A percentile compares a stretch with the other conserved stretches of the same genome.
phyloP scores from a whole-genome alignment of 768 basidiomycete species.

The Tulasnella sp. region DNA sequence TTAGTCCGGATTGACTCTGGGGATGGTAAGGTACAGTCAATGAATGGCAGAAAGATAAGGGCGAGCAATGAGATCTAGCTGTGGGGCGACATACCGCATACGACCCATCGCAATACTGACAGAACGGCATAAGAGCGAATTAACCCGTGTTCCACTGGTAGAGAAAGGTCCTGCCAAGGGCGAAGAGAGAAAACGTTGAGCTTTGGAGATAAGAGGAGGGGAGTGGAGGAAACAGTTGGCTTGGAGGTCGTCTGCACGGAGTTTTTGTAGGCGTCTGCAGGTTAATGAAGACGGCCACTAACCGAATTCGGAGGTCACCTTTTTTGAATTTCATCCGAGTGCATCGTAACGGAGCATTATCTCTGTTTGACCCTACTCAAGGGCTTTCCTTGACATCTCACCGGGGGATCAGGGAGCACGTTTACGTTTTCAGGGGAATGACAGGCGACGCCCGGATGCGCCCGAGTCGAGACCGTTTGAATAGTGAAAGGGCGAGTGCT shows the following conservation, averaged over 20 bases:
- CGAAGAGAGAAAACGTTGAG: not conserved
- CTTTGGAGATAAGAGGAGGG: not conserved
- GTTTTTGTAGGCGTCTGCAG: not conserved
- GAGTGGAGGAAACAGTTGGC: not conserved
- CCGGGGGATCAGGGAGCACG: not conserved
- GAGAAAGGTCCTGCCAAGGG: not conserved
- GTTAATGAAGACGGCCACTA: not conserved
- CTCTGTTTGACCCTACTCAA: not conserved
- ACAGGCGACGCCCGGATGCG: not conserved
- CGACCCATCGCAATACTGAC: not conserved
- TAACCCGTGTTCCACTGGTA: not conserved
- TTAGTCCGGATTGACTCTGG: not conserved
- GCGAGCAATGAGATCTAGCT: not conserved
- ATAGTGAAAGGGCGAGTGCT: not conserved
- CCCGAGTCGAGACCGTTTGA: not conserved
- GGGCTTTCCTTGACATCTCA: not conserved
- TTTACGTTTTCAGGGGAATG: not conserved
- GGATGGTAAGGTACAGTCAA: not conserved
- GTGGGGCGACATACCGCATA: not conserved
- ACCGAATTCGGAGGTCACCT: not conserved
- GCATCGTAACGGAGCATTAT: not conserved
- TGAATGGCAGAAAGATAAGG: not conserved
- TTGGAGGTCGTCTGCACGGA: not conserved
- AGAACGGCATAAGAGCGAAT: not conserved
- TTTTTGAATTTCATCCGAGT: constrained; percentile 1